phyloP scores from a whole-genome alignment of 2,329 filamentous ascomycete genomes.

The Rachicladosporium sp. region DNA sequence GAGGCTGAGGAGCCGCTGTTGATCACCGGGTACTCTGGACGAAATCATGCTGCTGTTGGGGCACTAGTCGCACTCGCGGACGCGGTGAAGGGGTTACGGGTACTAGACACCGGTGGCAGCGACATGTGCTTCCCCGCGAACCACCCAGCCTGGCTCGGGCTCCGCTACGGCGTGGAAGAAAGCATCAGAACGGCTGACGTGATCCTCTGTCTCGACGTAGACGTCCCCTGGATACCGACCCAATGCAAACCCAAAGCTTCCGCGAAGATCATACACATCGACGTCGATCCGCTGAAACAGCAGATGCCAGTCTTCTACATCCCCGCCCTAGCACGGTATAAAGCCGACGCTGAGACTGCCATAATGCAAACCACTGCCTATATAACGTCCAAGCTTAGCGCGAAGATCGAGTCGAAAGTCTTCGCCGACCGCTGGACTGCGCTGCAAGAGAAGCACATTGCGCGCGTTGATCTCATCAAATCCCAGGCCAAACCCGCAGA shows the following conservation, averaged over 20 bases:
- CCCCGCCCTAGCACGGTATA: conserved; percentile 39
- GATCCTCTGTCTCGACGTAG: conserved; percentile 76
- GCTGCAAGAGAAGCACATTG: conserved; percentile 46
- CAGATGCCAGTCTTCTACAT: conserved; percentile 49
- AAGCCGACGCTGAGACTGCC: conserved; percentile 40
- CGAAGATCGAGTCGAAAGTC: conserved; percentile 21
- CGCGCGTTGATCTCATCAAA: conserved; percentile 49
- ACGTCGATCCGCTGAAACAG: conserved; percentile 54
- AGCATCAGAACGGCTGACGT: conserved; percentile 66
- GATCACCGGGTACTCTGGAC: conserved; percentile 58
- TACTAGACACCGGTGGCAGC: conserved; percentile 64
- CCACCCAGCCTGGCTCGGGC: conserved; percentile 47
- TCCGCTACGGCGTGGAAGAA: conserved; percentile 63
- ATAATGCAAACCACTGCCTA: conserved; percentile 41
- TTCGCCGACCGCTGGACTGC: conserved; percentile 36
- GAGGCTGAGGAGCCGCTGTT: conserved; percentile 54
- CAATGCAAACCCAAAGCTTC: conserved; percentile 46
- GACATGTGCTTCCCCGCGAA: conserved; percentile 71
- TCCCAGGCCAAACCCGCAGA: conserved; percentile 44
- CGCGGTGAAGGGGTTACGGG: conserved; percentile 53
- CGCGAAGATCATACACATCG: conserved; percentile 52
- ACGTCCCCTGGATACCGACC: conserved; percentile 89
- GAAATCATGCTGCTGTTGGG: conserved; percentile 51
- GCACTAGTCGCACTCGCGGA: conserved; percentile 57
- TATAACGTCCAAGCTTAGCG: conserved; percentile 39